Base-by-base conservation (phyloP, 2,329 filamentous ascomycete genomes). In the Neonectria punicea region DNA sequence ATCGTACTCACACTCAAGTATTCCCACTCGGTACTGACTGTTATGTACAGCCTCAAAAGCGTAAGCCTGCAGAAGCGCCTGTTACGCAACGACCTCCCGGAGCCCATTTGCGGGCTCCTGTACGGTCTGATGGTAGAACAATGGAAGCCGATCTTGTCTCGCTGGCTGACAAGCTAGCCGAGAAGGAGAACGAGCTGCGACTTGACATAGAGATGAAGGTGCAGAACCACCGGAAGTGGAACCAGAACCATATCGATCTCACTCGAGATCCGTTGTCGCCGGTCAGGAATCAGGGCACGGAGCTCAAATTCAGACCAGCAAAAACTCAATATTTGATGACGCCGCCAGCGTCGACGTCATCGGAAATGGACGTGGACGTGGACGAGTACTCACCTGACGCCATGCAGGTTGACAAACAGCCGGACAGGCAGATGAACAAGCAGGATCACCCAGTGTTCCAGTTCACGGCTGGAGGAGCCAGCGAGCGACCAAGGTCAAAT, bases 201-300 rank as follows among this genome's bases (percentile, higher is more conserved):
- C 86, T 86, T 69, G 93, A 97, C 75, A 93, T 98, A 77, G 93
- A 97, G 78, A 89, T 89, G 73, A 95, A 97, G 80, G 90, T 97
- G 59, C 87, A 91, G 73, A 95, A 96, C 80, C 95, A 98, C 81
- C 89, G 92, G 73, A 90, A 92, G 77, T 98, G 95, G 94, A 98
- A 98, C 80, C 87, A 92, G 73, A 92, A 93, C 75, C 94, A 93
- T 83, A 88, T 97, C 74, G 94, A 98, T 81, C 86, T 94, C 77
- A 98, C 95, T 67, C 90, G 91, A 82, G 90, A 91, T 70, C 94
- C 95, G 55, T 87, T 98, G 70, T 93, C 92, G 55, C 94, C 94
- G 22, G 89, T 93, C 47, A 85, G 88, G 74, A 91, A 93, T 64
- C 84, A 87, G 70, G 84, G 82, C 46, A 83, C 84, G 71, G 86